phyloP scores from a whole-genome alignment of 2,329 filamentous ascomycete species.

The Cladosporium sp. region DNA sequence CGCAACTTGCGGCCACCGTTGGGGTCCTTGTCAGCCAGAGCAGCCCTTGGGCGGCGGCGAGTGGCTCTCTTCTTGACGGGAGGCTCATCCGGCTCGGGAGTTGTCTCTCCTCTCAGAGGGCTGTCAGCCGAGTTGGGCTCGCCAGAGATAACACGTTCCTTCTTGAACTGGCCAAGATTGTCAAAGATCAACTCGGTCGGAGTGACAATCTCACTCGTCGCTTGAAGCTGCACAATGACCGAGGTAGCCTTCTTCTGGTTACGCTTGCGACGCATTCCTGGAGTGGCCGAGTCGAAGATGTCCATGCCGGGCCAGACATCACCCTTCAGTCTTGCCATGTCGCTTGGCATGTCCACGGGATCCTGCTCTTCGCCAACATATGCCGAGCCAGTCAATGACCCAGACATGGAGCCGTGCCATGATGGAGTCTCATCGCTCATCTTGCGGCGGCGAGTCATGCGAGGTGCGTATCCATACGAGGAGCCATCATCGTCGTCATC shows the following conservation, averaged over 20 bases:
- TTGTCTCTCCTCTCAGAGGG: slow-evolving; percentile 37
- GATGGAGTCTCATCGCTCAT: slow-evolving; percentile 27
- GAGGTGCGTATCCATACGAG: slow-evolving; percentile 18
- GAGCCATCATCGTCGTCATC: slow-evolving; percentile 23
- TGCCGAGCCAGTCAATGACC: slow-evolving; percentile 24
- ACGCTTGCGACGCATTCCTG: slow-evolving; percentile 70
- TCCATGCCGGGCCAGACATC: slow-evolving; percentile 77
- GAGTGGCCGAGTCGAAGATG: slow-evolving; percentile 77
- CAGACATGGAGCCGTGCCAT: slow-evolving; percentile 22
- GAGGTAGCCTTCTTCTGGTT: slow-evolving; percentile 78
- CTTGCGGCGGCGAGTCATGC: slow-evolving; percentile 16
- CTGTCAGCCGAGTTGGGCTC: slow-evolving; percentile 39
- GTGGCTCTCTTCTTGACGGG: slow-evolving; percentile 24
- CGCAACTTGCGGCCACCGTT: slow-evolving; percentile 25
- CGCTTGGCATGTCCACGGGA: slow-evolving; percentile 30
- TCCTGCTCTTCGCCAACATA: slow-evolving; percentile 36
- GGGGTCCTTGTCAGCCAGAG: slow-evolving; percentile 33
- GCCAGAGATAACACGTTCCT: slow-evolving; percentile 48
- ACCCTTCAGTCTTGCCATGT: slow-evolving; percentile 64
- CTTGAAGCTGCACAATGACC: slow-evolving; percentile 67
- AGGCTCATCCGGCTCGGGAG: slow-evolving; percentile 33
- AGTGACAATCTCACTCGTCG: slow-evolving; percentile 64
- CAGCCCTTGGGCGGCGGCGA: slow-evolving; percentile 12
- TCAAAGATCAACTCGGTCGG: slow-evolving; percentile 67
- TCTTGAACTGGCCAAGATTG: slow-evolving; percentile 44